These are phyloP conservation scores for Setaria italica DNA, from an alignment of 202 grass and related monocot genomes.

Conservation along the genomic window DNA sequence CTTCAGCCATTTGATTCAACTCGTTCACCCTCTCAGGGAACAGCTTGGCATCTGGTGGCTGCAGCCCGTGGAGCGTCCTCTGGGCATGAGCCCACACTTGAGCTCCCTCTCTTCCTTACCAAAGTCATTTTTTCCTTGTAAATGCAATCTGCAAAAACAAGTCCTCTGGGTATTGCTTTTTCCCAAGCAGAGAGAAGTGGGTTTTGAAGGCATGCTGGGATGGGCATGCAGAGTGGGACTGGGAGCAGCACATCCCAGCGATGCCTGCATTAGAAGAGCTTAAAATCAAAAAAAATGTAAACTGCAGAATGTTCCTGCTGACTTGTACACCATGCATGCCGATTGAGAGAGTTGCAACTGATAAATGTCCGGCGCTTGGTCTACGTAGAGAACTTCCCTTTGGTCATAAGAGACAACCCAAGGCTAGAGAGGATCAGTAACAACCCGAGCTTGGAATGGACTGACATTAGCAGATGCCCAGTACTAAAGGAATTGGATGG, in stretches of 20 bases:
- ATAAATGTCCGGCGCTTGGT: fast-evolving
- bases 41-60: constrained; percentile 44
- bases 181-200: not conserved
- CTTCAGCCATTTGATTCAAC: constrained; percentile 58
- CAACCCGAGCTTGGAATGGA: not conserved
- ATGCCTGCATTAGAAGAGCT: not conserved
- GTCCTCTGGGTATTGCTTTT: not conserved
- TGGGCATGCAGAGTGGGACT: constrained; percentile 29
- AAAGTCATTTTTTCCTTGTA: constrained; percentile 60
- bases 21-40: constrained; percentile 52
- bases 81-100: constrained; percentile 59
- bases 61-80: constrained; percentile 61
- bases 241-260: not conserved
- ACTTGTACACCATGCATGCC: not conserved
- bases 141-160: constrained; percentile 40
- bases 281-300: fast-evolving
- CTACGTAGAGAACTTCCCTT: constrained; percentile 11
- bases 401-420: not conserved
- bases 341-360: not conserved
- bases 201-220: not conserved
- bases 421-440: not conserved
- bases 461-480: not conserved
- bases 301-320: not conserved
- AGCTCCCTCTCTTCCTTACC: constrained; percentile 59
- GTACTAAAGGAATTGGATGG: not conserved